Conservation (phyloP, 2,329 filamentous ascomycete genomes). For the Lecanosticta acicola region DNA sequence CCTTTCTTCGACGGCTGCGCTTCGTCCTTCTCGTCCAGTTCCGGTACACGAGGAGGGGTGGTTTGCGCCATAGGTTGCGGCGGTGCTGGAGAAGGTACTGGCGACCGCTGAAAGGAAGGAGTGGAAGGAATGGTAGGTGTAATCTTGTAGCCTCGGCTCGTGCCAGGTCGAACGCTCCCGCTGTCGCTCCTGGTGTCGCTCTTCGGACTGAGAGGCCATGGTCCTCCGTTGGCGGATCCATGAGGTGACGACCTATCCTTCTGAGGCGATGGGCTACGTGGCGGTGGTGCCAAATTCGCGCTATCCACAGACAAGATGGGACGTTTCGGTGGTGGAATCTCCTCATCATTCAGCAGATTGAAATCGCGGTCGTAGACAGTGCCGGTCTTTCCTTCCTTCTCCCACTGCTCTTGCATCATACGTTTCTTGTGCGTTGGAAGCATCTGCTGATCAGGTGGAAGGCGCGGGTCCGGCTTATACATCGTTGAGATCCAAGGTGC, state of each 20-base stretch:
- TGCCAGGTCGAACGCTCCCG: slow-evolving; percentile 33
- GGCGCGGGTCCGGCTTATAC: slow-evolving; percentile 89
- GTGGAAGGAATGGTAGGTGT: slow-evolving; percentile 39
- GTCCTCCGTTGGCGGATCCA: slow-evolving; percentile 23
- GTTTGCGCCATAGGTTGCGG: slow-evolving; percentile 28
- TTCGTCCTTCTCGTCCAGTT: slow-evolving; percentile 49
- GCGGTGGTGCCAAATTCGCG: slow-evolving; percentile 4
- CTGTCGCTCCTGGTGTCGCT: slow-evolving; percentile 22
- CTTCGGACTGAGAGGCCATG: slow-evolving; percentile 19
- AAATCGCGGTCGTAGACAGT: slow-evolving; percentile 84
- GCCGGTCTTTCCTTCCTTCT: slow-evolving; percentile 81
- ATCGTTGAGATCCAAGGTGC: slow-evolving; percentile 92
- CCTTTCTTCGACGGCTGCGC: slow-evolving; percentile 56
- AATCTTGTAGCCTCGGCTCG: slow-evolving; percentile 43
- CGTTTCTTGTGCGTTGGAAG: slow-evolving; percentile 88
- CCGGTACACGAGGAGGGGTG: slow-evolving; percentile 48
- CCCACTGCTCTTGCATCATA: slow-evolving; percentile 92
- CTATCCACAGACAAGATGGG: slow-evolving; percentile 18
- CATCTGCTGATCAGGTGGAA: slow-evolving; percentile 92
- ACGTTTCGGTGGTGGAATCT: slow-evolving; percentile 42
- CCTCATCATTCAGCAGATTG: slow-evolving; percentile 66
- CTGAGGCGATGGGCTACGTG: slow-evolving; percentile 7
- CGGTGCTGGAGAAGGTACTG: slow-evolving; percentile 18
- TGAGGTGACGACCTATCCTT: slow-evolving; percentile 11
- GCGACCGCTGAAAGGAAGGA: slow-evolving; percentile 20